Base-by-base conservation (phyloP, 2,329 filamentous ascomycete genomes). In the Pyrenophora graminea region DNA sequence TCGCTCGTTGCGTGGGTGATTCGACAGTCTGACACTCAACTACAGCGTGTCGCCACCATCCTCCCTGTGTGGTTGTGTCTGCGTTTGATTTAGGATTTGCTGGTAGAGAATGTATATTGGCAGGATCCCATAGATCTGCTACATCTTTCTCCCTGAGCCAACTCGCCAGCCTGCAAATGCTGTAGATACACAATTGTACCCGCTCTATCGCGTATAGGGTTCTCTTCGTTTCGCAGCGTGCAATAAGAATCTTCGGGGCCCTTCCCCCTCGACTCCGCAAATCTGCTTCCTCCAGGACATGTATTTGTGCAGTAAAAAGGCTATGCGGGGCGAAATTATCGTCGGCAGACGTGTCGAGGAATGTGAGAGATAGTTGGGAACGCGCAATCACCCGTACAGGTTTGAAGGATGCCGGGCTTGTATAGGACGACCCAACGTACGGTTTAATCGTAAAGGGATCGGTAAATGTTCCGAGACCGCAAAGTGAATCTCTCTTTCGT, bases 201-300 rank as follows among this genome's bases (percentile, higher is more conserved):
- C 83, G 80, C 74, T 92, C 89, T 27, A 92, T 90, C 47, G 85
- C 84, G 89, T 92, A 97, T 2, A 97, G 70, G 0, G 86, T 83
- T 74, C 89, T 89, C 58, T 93, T 68, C 6, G 59, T 54, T 36
- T 71, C 70, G 33, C 65, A 46, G 6, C 65, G 63, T 34, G 71
- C 71, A 47, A 75, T 59, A 25, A 75, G 70, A 23, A 75, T 61
- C 41, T 58, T 68, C 2, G 63, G 50, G 7, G 36, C 15, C 17
- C 34, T 39, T 21, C 30, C 21, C 0, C 45, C 48, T 4, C 60
- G 48, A 0, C 51, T 25, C 12, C 51, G 46, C 9, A n/a, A n/a
- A 6, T 52, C 52, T 33, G 55, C 32, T 27, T 48, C 39, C 49
- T 74, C 73, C 15, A 74, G 58, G 6, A 68, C 47, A 15, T 68